Conservation (phyloP, 1,284 basidiomycete genomes). For the Abortiporus biennis region DNA sequence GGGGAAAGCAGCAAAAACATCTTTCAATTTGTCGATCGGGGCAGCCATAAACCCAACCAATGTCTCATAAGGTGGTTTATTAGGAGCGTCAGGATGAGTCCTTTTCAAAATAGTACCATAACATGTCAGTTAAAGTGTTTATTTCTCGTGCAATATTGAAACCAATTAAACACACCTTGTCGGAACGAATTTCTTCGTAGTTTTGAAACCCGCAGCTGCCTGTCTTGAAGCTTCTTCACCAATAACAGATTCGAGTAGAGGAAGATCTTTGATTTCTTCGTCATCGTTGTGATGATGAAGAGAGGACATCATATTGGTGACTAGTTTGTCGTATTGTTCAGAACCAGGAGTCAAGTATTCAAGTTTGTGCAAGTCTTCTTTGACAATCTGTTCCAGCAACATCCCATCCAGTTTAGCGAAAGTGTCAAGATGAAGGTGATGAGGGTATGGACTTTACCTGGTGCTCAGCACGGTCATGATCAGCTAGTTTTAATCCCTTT, state of each 20-base stretch:
- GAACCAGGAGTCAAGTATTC: constrained; percentile 38
- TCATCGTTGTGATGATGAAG: constrained; percentile 48
- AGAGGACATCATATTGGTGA: constrained; percentile 40
- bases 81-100: constrained; percentile 44
- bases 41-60: constrained; percentile 47
- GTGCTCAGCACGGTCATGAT: constrained; percentile 57
- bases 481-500: constrained; percentile 45
- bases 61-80: constrained; percentile 59
- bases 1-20: constrained; percentile 51
- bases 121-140: constrained; percentile 2
- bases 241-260: constrained; percentile 42
- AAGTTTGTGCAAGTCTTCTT: constrained; percentile 41
- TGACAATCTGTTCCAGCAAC: constrained; percentile 33
- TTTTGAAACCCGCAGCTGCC: constrained; percentile 42
- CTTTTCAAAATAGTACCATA: constrained; percentile 21
- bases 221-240: constrained; percentile 33
- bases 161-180: constrained; percentile 34
- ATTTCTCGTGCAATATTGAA: background rate
- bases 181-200: constrained; percentile 61
- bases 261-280: constrained; percentile 53
- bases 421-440: background rate
- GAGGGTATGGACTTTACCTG: constrained; percentile 28
- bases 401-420: background rate
- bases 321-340: constrained; percentile 32
- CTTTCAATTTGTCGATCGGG: constrained; percentile 57